phyloP scores from a whole-genome alignment of 2,329 filamentous ascomycete species.

The Plectosphaerella cucumerina region DNA sequence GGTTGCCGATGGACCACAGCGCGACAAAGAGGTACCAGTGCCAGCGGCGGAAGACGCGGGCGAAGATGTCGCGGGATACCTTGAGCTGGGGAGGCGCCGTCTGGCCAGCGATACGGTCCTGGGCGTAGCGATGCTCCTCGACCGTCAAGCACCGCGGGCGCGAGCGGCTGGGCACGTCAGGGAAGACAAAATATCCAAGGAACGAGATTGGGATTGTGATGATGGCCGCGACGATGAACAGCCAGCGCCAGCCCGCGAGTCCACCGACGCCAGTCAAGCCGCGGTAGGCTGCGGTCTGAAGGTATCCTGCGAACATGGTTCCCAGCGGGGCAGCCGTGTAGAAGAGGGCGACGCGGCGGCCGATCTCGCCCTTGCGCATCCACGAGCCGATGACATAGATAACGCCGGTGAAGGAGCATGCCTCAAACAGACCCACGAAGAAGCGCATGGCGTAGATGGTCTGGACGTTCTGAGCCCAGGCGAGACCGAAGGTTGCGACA shows the following conservation, averaged over 20 bases:
- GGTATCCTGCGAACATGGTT: conserved; percentile 56
- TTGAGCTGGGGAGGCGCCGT: conserved; percentile 23
- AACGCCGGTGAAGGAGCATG: conserved; percentile 47
- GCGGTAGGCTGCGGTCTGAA: conserved; percentile 49
- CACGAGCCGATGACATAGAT: conserved; percentile 57
- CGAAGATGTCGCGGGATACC: conserved; percentile 28
- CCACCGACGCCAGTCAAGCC: conserved; percentile 37
- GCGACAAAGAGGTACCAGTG: conserved; percentile 33
- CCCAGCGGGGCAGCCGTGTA: conserved; percentile 53
- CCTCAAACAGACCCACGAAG: conserved; percentile 47
- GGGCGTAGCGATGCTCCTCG: conserved; percentile 24
- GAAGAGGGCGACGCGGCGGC: conserved; percentile 54
- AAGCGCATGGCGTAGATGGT: conserved; percentile 35
- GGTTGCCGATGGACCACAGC: conserved; percentile 32
- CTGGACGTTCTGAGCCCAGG: conserved; percentile 23
- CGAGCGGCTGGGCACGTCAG: conserved; percentile 23
- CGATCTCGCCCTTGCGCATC: conserved; percentile 55
- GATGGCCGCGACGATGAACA: conserved; percentile 56
- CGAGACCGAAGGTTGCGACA: conserved; percentile 21
- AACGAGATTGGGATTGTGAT: conserved; percentile 52
- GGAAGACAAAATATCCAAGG: conserved; percentile 33
- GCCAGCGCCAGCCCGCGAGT: conserved; percentile 46
- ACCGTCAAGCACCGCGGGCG: conserved; percentile 24
- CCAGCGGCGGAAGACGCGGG: conserved; percentile 31
- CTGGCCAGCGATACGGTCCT: conserved; percentile 20